Base-by-base conservation (phyloP, 768 basidiomycete genomes). In the Russula sp. region DNA sequence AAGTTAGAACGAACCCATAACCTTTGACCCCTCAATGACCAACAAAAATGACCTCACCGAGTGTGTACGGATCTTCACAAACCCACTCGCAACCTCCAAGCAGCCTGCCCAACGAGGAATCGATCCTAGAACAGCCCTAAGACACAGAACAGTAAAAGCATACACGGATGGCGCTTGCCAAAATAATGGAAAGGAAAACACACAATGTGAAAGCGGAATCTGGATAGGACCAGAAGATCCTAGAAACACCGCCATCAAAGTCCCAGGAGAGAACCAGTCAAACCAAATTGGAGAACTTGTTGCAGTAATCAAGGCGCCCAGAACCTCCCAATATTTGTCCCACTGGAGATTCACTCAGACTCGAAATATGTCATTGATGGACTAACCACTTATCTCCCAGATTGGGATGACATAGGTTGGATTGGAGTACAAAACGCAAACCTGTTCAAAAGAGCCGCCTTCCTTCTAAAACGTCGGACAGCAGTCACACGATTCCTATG, bases 121-220 rank as follows among this genome's bases (percentile, higher is more conserved):
- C 2, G 8, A 13, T 22, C 11, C 4, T 3, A 1, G 24, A 1
- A 2, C 10, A 22, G 26, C 1, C 3, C 6, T n/a, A 4, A 7
- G 48, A 24, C 48, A 49, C 24, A 1, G 10, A 2, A 49, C 30
- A 18, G 7, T 30, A 2, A 52, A 3, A 16, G 7, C 32, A 1
- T 52, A 32, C 30, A 52, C 28, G 8, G 51, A 30, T 32, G 30
- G 30, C 0, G 30, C 51, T 32, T 52, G 51, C 51, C 30, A 32
- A 11, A 30, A 52, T 26, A 52, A 52, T 7, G 18, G 51, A 7
- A 52, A 52, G 20, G 1, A 1, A 7, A 52, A 52, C 5, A 30
- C 51, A 32, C 11, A 52, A 30, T 30, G 51, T 9, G 30, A 30
- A 18, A 32, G 51, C 5, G 30, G 51, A 0, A 20, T 32, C 0